Evolutionary conservation across 495 filamentous ascomycete genomes (phyloP).

Genomic region (Penicillium herquei): DNA sequence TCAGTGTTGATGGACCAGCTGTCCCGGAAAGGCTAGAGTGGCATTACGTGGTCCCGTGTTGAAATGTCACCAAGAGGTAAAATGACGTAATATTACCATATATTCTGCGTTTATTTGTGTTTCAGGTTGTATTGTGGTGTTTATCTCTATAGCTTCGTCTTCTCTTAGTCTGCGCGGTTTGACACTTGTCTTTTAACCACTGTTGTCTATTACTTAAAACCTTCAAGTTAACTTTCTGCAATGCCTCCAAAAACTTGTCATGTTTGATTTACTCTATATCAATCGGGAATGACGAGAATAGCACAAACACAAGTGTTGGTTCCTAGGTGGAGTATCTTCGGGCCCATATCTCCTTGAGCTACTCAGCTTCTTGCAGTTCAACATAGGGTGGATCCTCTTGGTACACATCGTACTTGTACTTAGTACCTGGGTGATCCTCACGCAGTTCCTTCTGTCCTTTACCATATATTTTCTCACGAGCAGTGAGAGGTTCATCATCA

Average conservation of each 20-base stretch:
- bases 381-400: slow-evolving; percentile 43
- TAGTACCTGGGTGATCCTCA: slow-evolving; percentile 52
- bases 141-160: neutral
- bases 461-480: slow-evolving; percentile 60
- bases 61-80: neutral
- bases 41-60: slow-evolving; percentile 37
- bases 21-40: slow-evolving; percentile 48
- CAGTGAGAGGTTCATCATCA: slow-evolving; percentile 47
- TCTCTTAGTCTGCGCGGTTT: too few species aligned
- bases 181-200: neutral
- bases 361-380: neutral
- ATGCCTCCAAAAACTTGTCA: too few species aligned
- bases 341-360: neutral
- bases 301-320: too few species aligned
- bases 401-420: slow-evolving; percentile 59
- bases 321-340: too few species aligned
- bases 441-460: slow-evolving; percentile 53
- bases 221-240: neutral
- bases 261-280: too few species aligned
- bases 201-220: neutral
- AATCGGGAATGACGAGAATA: too few species aligned
- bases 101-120: neutral
- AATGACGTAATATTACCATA: slow-evolving; percentile 6
- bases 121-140: neutral
- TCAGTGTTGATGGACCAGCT: slow-evolving; percentile 25